A percentile compares a stretch with the other conserved stretches of the same genome.
phyloP scores from a whole-genome alignment of 208 protist species.

The Trypanosoma melophagium region DNA sequence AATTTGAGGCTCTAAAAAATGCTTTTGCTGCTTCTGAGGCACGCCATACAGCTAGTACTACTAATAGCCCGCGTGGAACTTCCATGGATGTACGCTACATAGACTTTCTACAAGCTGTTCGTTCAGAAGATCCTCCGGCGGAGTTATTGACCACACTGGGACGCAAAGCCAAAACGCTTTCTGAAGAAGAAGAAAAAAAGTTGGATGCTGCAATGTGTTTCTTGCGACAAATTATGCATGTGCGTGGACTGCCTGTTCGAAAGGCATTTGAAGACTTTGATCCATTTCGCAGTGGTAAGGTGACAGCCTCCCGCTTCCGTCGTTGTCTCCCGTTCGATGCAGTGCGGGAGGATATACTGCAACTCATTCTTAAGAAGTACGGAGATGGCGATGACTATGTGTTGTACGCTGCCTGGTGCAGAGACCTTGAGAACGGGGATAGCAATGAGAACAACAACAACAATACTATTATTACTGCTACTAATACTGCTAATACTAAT shows the following conservation, averaged over 20 bases:
- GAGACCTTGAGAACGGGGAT: constrained; percentile 44
- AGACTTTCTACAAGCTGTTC: constrained; percentile 47
- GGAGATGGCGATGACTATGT: constrained; percentile 66
- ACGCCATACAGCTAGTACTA: not conserved
- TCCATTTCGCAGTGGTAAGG: constrained; percentile 58
- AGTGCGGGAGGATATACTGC: constrained; percentile 31
- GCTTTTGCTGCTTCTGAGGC: constrained; percentile 31
- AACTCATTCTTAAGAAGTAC: constrained; percentile 74
- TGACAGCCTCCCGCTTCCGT: constrained; percentile 68
- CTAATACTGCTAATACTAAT: not conserved
- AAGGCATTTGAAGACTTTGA: constrained; percentile 82
- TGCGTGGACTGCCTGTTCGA: constrained; percentile 47
- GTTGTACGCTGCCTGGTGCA: constrained; percentile 78
- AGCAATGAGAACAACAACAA: not conserved
- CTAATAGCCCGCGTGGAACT: constrained; percentile 4
- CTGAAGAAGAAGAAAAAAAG: constrained; percentile 44
- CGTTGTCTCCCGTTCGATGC: constrained; percentile 62
- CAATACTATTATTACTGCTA: not conserved
- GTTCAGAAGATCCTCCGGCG: constrained; percentile 28
- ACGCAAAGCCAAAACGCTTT: constrained; percentile 33
- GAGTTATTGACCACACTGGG: constrained; percentile 34
- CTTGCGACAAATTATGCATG: constrained; percentile 48
- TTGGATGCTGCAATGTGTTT: constrained; percentile 35
- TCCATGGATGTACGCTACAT: constrained; percentile 42
- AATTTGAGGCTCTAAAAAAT: constrained; percentile 35